A percentile compares a stretch with the other conserved stretches of the same genome.
phyloP scores from a whole-genome alignment of 345 rosid species.

The thale cress (Arabidopsis thaliana) region TAIR10.1 NC_003074.8:3913001-3913500 shows the following conservation, averaged over 20 bases:
- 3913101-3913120: constrained; percentile 77
- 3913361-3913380: too few species aligned
- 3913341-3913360: too few species aligned
- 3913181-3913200: background rate
- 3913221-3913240: background rate
- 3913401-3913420: background rate
- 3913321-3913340: background rate
- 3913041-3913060: constrained; percentile 84
- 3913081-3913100: constrained; percentile 73
- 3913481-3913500: constrained; percentile 12
- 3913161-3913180: constrained; percentile 2
- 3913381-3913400: too few species aligned
- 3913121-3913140: constrained; percentile 34
- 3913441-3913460: background rate
- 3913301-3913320: background rate
- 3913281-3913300: background rate
- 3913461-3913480: background rate
- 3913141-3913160: constrained; percentile 6
- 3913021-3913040: constrained; percentile 78
- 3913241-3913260: background rate
- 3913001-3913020: constrained; percentile 80
- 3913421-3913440: too few species aligned
- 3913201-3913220: background rate
- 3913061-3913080: constrained; percentile 52
- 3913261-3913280: background rate